A percentile compares a stretch with the other conserved stretches of the same genome.
phyloP scores from a whole-genome alignment of 352 stramenopile species.

The Globisporangium carolinianum region DNA sequence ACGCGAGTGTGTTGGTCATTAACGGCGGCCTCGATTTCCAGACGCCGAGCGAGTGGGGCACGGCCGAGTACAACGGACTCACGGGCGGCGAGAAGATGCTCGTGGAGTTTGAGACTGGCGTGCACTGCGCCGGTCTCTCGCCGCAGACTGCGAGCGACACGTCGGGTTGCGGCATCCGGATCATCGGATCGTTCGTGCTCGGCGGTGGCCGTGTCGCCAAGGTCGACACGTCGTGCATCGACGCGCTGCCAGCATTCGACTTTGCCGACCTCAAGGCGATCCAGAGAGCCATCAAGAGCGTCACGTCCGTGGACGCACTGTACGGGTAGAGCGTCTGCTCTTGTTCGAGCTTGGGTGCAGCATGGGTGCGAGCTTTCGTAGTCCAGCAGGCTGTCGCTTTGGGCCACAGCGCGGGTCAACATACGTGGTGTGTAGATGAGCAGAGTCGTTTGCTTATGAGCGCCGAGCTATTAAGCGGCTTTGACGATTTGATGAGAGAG shows the following conservation, averaged over 20 bases:
- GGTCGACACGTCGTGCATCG: conserved; percentile 19
- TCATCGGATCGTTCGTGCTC: conserved; percentile 16
- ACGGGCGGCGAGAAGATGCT: conserved; percentile 11
- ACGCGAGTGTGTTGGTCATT: conserved; percentile 21
- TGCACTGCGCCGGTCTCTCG: conserved; percentile 14
- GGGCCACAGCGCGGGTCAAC: no score
- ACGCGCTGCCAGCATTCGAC: conserved; percentile 2
- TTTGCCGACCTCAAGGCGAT: conserved; percentile 2
- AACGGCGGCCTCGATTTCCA: conserved; percentile 22
- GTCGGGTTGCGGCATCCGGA: conserved; percentile 12
- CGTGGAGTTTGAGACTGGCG: conserved; percentile 20
- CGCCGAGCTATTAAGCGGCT: no score
- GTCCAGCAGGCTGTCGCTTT: no score
- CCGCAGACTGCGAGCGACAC: background rate
- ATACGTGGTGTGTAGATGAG: no score
- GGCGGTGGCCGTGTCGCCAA: conserved; percentile 11
- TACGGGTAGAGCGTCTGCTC: conserved; percentile 9
- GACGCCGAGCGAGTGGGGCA: conserved; percentile 17
- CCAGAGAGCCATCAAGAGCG: background rate
- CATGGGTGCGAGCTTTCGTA: no score
- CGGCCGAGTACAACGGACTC: conserved; percentile 15
- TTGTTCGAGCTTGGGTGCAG: no score
- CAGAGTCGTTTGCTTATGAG: no score
- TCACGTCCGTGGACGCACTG: conserved; percentile 6
- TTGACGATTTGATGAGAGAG: no score